A percentile compares a stretch with the other conserved stretches of the same genome.
phyloP scores from a whole-genome alignment of 495 filamentous ascomycete species.

The Oleoguttula mirabilis region DNA sequence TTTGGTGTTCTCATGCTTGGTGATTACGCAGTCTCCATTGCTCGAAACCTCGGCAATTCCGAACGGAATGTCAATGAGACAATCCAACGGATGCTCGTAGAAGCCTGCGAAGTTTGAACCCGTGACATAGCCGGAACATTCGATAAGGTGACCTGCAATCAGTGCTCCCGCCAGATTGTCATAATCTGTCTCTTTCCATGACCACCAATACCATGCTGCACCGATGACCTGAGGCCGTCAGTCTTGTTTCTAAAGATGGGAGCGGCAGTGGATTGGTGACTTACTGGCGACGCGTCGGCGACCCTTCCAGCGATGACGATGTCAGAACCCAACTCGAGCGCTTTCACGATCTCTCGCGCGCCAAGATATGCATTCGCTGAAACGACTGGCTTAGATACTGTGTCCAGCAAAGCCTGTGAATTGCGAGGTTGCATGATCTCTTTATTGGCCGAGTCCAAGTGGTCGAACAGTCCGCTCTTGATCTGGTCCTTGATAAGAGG shows the following conservation, averaged over 20 bases:
- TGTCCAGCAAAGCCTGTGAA: conserved; percentile 15
- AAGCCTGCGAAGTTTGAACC: conserved; percentile 48
- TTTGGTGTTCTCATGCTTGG: conserved; percentile 26
- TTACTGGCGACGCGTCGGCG: conserved; percentile 23
- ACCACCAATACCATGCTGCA: conserved; percentile 22
- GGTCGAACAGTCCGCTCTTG: neutral
- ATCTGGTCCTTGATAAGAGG: neutral
- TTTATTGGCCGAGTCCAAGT: neutral
- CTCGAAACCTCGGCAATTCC: conserved; percentile 46
- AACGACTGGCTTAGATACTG: conserved; percentile 16
- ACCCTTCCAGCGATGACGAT: conserved; percentile 10
- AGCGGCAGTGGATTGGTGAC: no score
- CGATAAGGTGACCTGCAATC: conserved; percentile 26
- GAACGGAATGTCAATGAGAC: conserved; percentile 41
- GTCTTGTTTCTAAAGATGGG: no score
- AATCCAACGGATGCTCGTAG: conserved; percentile 28
- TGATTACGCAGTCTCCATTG: conserved; percentile 36
- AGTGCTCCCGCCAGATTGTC: conserved; percentile 22
- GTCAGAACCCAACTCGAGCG: conserved; percentile 13
- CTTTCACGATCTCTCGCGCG: conserved; percentile 20
- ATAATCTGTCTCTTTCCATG: conserved; percentile 19
- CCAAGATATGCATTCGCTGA: conserved; percentile 24
- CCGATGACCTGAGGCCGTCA: no score
- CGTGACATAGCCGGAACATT: conserved; percentile 23
- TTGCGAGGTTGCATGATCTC: neutral